Percentiles rank a stretch among this genome's conserved stretches.
These are phyloP conservation scores for Alternaria brassicicola DNA, from an alignment of 2,329 filamentous ascomycete species.

Conservation along the genomic window DNA sequence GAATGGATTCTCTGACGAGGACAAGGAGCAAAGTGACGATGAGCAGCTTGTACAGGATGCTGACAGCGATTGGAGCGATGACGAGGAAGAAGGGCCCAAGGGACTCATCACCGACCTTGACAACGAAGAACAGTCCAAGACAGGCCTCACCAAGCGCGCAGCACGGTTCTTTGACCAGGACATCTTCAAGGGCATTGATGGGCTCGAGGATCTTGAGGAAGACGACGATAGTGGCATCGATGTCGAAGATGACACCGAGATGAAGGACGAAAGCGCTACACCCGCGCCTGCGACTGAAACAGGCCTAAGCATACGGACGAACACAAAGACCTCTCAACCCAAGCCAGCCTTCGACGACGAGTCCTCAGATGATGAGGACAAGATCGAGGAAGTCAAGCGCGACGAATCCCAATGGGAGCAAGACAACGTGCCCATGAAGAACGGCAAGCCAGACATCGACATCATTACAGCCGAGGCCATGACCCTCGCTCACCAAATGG, in stretches of 20 bases:
- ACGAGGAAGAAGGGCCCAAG: constrained; percentile 59
- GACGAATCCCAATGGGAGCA: constrained; percentile 69
- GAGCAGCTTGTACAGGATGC: constrained; percentile 64
- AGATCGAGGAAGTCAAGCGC: constrained; percentile 68
- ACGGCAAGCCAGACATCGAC: constrained; percentile 81
- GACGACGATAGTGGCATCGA: constrained; percentile 50
- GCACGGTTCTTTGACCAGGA: constrained; percentile 92
- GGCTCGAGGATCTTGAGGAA: constrained; percentile 64
- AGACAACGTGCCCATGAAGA: constrained; percentile 65
- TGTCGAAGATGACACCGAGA: constrained; percentile 43
- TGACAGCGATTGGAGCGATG: constrained; percentile 68
- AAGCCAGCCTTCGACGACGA: constrained; percentile 39
- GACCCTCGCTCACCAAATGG: constrained; percentile 92
- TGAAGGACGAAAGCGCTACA: constrained; percentile 17
- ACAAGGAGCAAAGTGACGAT: constrained; percentile 64
- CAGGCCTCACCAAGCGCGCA: constrained; percentile 81
- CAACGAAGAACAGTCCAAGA: constrained; percentile 55
- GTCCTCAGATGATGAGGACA: constrained; percentile 49
- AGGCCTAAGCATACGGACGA: constrained; percentile 22
- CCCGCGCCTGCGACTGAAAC: constrained; percentile 17
- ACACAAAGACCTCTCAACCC: constrained; percentile 25
- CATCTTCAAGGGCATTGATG: constrained; percentile 84
- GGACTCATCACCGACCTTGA: constrained; percentile 68
- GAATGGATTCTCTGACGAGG: constrained; percentile 78
- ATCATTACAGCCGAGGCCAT: constrained; percentile 99